Evolutionary conservation across 108 stramenopile genomes (phyloP), one percentile per base, ranked within the genome.

Genomic region (Discostella stelligeroides): DNA sequence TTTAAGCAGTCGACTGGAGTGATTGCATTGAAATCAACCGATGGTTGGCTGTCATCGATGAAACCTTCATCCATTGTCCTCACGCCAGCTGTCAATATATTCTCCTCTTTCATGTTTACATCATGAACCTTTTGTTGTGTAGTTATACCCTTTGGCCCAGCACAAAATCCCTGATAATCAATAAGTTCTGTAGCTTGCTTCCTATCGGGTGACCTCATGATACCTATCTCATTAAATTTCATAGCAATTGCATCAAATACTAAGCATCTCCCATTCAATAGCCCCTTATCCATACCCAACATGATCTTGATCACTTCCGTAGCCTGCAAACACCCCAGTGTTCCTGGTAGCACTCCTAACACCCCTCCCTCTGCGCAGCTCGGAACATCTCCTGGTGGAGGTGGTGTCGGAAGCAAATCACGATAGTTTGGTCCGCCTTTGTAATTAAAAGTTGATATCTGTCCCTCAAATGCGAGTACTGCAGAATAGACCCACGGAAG

Each of bases 361-460:
- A 99, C 97, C 30, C 98, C 98, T 28, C 95, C 96, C 77, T 98
- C 97, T 3, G 95, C 95, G 78, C 97, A 98, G 48, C 86, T 86
- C 12, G 92, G 96, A 20, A 98, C 96, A 68, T 93, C 87, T 20
- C 91, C 96, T 15, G 91, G 94, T 4, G 95, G 91, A 10, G 98
- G 96, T 13, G 96, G 96, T 6, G 70, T 68, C 25, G 97, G 97
- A 37, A 97, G 73, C 66, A 97, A 68, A 74, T 97, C 97, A 8
- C 94, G 78, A 85, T 96, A 97, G 57, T 73, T 87, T 13, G 97
- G 94, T 11, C 95, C 96, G 24, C 60, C 72, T 14, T 85, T 66
- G 74, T 83, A 84, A 66, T 95, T 87, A 64, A 95, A 96, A 0
- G 92, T 88, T 24, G 87, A 88, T 11, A 92, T 23, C 72, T 97